Base-by-base conservation (phyloP, 352 stramenopile genomes). In the Globisporangium viniferum region DNA sequence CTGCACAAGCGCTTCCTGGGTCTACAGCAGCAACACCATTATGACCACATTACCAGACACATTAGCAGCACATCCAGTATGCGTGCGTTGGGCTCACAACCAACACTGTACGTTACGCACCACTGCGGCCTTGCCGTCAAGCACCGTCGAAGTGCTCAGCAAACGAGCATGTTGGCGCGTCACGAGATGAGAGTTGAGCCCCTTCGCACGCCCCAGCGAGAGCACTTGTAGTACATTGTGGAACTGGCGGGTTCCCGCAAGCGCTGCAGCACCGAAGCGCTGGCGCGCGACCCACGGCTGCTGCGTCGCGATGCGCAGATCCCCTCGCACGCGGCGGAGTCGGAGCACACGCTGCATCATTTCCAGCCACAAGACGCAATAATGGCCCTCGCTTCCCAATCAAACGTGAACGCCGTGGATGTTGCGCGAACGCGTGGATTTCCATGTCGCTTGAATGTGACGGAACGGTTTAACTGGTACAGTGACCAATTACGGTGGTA, bases 1-100 rank as follows among this genome's bases (percentile, higher is more conserved):
- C 48, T 60, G 51, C 41, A 89, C 75, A 18, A 78, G 53, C 18
- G 78, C 66, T 6, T 59, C 68, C 39, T 79, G 60, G 59, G 41
- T 71, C 59, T 67, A 29, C 24, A 29, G 5, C 62, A 67, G 27
- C 22, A 58, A 9, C 24, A 66, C 3, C 22, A 59, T 12, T 24
- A 51, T 9, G 7, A 22, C 6, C 44, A 12, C 18, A 51, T 10
- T 22, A 3, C 18, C 22, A 44, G 22, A 57, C 24, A 59, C 14
- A 29, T 39, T 46, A 66, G 44, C 18, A 51, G 6, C 44, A 24
- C 44, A 24, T 5, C 8, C 44, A 51, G 18, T 9, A 51, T 9
- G 2, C 44, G 6, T 24, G 15, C 44, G 24, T 51, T 51, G 7
- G 0, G 2, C 44, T 24, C 24, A 12, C 18, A 24, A 1, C 1